A percentile compares a stretch with the other conserved stretches of the same genome.
Evolutionary conservation across 176 grass and related monocot species (phyloP).

Genomic region (Lolium multiflorum): DNA sequence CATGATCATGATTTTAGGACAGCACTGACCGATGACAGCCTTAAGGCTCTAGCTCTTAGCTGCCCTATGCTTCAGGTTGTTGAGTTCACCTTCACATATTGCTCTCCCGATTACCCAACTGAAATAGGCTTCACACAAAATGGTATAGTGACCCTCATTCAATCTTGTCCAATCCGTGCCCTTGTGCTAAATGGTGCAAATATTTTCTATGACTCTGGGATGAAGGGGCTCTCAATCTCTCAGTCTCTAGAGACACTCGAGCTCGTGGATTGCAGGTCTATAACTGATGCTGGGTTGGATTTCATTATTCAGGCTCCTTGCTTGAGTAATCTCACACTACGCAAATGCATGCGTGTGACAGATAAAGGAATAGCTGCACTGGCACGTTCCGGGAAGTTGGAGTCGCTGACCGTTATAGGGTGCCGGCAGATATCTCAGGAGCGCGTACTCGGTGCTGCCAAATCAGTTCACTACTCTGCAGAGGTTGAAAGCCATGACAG

Average conservation of each 20-base stretch:
- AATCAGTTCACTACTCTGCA: conserved; percentile 29
- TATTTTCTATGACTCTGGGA: conserved; percentile 51
- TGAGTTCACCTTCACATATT: conserved; percentile 59
- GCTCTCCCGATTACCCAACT: background rate
- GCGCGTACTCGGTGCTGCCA: conserved; percentile 55
- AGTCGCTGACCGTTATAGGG: conserved; percentile 49
- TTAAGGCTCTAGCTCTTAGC: conserved; percentile 46
- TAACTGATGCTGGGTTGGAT: conserved; percentile 56
- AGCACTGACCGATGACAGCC: conserved; percentile 56
- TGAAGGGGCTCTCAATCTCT: conserved; percentile 49
- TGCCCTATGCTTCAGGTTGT: conserved; percentile 67
- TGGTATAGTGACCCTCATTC: conserved; percentile 53
- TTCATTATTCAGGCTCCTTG: conserved; percentile 3
- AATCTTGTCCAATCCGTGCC: conserved; percentile 53
- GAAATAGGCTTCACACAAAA: conserved; percentile 51
- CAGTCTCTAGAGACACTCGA: conserved; percentile 54
- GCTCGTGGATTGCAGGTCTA: conserved; percentile 49
- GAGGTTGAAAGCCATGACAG: background rate
- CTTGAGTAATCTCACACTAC: conserved; percentile 58
- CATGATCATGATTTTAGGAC: background rate
- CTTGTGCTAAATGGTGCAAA: conserved; percentile 45
- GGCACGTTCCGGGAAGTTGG: conserved; percentile 43
- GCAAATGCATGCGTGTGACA: conserved; percentile 51
- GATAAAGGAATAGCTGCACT: conserved; percentile 54
- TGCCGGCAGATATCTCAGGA: conserved; percentile 49